phyloP scores from a whole-genome alignment of 306 rosid genomes.

The Oemleria cerasiformis region DNA sequence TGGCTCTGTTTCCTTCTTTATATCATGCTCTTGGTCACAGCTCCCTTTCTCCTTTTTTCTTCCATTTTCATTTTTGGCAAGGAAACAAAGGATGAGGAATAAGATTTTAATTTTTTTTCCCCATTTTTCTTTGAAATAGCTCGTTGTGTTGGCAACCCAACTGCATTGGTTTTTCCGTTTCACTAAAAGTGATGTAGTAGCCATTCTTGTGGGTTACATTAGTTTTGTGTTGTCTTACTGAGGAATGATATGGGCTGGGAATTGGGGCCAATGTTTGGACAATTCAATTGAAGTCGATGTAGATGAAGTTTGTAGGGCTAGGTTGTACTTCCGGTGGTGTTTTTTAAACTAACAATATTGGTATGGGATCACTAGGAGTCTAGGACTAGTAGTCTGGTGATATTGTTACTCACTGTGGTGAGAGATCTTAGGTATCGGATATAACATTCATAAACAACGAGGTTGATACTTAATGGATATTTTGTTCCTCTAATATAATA shows the following conservation, averaged over 20 bases:
- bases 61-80: not conserved
- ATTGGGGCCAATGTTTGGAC: too few relatives aligned
- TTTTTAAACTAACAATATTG: too few relatives aligned
- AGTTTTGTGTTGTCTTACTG: not conserved
- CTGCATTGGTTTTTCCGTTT: not conserved
- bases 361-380: too few relatives aligned
- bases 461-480: too few relatives aligned
- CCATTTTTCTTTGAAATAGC: not conserved
- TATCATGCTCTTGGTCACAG: not conserved
- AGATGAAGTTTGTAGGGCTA: too few relatives aligned
- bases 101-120: conserved; percentile 3
- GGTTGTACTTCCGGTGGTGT: too few relatives aligned
- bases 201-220: not conserved
- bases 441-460: too few relatives aligned
- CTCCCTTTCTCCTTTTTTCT: not conserved
- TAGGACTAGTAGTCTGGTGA: too few relatives aligned
- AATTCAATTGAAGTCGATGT: too few relatives aligned
- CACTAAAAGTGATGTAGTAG: not conserved
- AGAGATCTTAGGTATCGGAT: too few relatives aligned
- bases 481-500: too few relatives aligned
- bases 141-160: not conserved
- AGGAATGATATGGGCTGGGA: not conserved
- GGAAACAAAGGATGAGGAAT: conserved; percentile 25
- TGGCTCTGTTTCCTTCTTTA: not conserved
- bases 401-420: too few relatives aligned